Conservation (phyloP, 2,329 filamentous ascomycete species). For the Lecanicillium sp. region DNA sequence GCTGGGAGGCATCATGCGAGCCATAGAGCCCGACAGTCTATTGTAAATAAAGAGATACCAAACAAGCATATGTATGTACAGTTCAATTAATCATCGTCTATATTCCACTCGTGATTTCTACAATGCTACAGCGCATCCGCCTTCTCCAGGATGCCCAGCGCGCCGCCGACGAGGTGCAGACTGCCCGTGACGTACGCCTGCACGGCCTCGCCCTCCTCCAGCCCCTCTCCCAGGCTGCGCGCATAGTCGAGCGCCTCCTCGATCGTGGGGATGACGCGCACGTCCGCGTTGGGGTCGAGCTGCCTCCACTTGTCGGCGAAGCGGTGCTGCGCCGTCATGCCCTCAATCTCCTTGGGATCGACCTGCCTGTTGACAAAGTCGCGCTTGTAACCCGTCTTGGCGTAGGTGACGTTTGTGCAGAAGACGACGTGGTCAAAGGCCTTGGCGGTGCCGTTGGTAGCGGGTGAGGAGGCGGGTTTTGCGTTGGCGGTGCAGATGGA, state of each 20-base stretch:
- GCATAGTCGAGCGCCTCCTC: constrained; percentile 48
- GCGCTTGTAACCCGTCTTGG: constrained; percentile 44
- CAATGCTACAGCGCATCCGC: constrained; percentile 34
- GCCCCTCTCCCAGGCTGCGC: constrained; percentile 28
- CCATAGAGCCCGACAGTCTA: constrained; percentile 48
- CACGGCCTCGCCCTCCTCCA: constrained; percentile 29
- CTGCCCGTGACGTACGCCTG: constrained; percentile 56
- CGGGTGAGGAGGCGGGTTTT: constrained; percentile 19
- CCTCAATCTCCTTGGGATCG: constrained; percentile 44
- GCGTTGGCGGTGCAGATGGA: constrained; percentile 35
- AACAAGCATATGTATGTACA: background rate
- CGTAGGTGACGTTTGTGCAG: constrained; percentile 66
- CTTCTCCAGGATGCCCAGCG: constrained; percentile 43
- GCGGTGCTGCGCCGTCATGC: constrained; percentile 45
- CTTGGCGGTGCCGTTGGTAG: constrained; percentile 20
- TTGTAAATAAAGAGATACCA: constrained; percentile 20
- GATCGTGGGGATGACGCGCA: constrained; percentile 46
- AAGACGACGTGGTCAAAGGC: constrained; percentile 72
- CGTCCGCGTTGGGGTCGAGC: constrained; percentile 40
- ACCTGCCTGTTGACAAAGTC: constrained; percentile 53
- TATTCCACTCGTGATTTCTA: background rate
- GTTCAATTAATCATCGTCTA: background rate
- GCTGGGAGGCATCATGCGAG: constrained; percentile 70
- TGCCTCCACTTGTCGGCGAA: constrained; percentile 46
- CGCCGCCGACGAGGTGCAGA: constrained; percentile 55